Conservation (phyloP, 306 rosid species). For the Albizia julibrissin region DNA sequence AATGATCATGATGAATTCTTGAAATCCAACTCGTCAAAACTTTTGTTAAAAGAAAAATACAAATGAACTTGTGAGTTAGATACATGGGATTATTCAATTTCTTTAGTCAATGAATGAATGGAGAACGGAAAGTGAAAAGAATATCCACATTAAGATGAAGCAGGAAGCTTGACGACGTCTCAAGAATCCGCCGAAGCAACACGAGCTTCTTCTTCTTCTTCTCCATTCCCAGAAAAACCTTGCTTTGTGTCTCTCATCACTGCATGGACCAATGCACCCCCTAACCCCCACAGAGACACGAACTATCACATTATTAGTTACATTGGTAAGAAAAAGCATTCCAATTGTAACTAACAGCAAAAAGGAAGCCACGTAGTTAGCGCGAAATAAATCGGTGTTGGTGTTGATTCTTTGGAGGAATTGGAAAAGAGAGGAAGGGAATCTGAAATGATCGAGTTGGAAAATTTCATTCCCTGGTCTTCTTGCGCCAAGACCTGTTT, state of each 20-base stretch:
- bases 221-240: slow-evolving; percentile 35
- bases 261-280: slow-evolving; percentile 45
- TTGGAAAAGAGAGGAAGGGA: slow-evolving; percentile 44
- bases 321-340: slow-evolving; percentile 33
- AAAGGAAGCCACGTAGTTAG: slow-evolving; percentile 43
- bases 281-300: slow-evolving; percentile 26
- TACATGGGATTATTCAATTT: background rate
- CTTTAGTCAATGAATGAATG: background rate
- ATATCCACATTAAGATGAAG: background rate
- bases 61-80: background rate
- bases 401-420: slow-evolving; percentile 54
- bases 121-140: background rate
- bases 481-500: slow-evolving; percentile 38
- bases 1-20: background rate
- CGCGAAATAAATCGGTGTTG: slow-evolving; percentile 44
- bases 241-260: slow-evolving; percentile 38
- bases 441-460: slow-evolving; percentile 37
- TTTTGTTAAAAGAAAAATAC: background rate
- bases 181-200: background rate
- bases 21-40: background rate
- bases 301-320: slow-evolving; percentile 31
- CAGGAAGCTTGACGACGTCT: background rate
- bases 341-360: slow-evolving; percentile 24
- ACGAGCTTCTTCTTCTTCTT: background rate
- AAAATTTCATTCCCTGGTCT: slow-evolving; percentile 70